Percentiles rank a stretch among this genome's conserved stretches.
phyloP scores from a whole-genome alignment of 2,329 filamentous ascomycete genomes.

The Colletotrichum truncatum region DNA sequence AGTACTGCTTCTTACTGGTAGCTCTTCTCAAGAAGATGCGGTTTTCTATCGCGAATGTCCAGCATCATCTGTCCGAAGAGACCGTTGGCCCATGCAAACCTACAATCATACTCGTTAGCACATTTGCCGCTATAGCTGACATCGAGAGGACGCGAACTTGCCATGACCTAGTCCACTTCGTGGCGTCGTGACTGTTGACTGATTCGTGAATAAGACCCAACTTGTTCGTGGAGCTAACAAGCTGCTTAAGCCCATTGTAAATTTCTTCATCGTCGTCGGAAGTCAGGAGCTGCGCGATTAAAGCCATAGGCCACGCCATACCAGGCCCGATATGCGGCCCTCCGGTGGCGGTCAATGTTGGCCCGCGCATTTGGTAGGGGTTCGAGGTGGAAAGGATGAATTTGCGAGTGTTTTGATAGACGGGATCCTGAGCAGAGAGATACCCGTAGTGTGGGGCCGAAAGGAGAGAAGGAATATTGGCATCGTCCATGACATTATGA shows the following conservation, averaged over 20 bases:
- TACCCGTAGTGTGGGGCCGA: conserved; percentile 69
- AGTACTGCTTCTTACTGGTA: too few relatives aligned
- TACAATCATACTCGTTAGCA: conserved; percentile 46
- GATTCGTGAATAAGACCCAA: conserved; percentile 85
- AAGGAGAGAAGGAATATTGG: conserved; percentile 71
- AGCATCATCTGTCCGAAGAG: conserved; percentile 87
- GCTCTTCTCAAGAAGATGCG: conserved; percentile 64
- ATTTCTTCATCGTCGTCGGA: conserved; percentile 81
- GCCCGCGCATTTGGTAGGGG: conserved; percentile 73
- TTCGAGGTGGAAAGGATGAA: conserved; percentile 79
- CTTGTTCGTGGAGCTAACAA: conserved; percentile 75
- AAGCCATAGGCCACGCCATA: conserved; percentile 88
- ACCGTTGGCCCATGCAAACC: conserved; percentile 91
- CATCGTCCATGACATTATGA: conserved; percentile 69
- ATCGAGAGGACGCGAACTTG: conserved; percentile 34
- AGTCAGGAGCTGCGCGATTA: conserved; percentile 83
- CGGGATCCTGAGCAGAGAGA: conserved; percentile 62
- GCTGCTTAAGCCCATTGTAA: conserved; percentile 64
- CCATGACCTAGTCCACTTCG: conserved; percentile 54
- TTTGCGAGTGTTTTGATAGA: conserved; percentile 79
- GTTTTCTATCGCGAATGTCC: conserved; percentile 78
- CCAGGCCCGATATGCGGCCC: conserved; percentile 67
- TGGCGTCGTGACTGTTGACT: conserved; percentile 70
- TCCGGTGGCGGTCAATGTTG: conserved; percentile 60
- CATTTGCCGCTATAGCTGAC: accelerated